Evolutionary conservation across 2,329 filamentous ascomycete genomes (phyloP).

Genomic region (Pleochaeta shiraiana): DNA sequence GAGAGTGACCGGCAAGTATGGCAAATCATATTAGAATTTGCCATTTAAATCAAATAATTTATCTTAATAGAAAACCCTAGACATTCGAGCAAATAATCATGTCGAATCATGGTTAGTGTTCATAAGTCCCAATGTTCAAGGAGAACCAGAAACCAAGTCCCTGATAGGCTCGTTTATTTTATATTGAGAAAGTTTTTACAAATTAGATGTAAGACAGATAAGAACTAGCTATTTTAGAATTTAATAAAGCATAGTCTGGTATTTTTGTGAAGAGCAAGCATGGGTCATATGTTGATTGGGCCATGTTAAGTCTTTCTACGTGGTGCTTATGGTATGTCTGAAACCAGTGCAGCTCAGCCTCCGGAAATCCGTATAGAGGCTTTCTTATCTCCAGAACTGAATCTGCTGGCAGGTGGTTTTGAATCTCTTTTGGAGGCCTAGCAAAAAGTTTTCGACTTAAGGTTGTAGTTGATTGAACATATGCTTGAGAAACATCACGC

Average conservation of each 20-base stretch:
- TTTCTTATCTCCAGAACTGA: slow-evolving; percentile 3
- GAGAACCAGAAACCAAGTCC: too few species aligned
- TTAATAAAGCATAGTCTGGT: too few species aligned
- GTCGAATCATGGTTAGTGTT: too few species aligned
- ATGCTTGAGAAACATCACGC: slow-evolving; percentile 7
- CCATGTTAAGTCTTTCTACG: slow-evolving; percentile 5
- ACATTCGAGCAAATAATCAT: background rate
- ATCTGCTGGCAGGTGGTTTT: background rate
- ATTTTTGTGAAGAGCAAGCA: background rate
- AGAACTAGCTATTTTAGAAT: too few species aligned
- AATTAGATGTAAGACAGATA: too few species aligned
- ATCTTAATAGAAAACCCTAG: background rate
- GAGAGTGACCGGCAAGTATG: background rate
- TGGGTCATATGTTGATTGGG: slow-evolving; percentile 6
- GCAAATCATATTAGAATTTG: background rate
- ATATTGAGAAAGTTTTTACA: too few species aligned
- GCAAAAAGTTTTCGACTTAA: slow-evolving; percentile 7
- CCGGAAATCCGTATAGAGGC: slow-evolving; percentile 7
- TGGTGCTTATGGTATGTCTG: slow-evolving; percentile 7
- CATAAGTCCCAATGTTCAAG: too few species aligned
- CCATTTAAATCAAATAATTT: background rate
- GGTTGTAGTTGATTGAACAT: slow-evolving; percentile 6
- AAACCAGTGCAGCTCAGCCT: slow-evolving; percentile 7
- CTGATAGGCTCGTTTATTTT: too few species aligned
- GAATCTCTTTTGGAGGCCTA: background rate